These are phyloP conservation scores for Xylaria scruposa DNA, from an alignment of 495 filamentous ascomycete genomes.

Conservation along the genomic window DNA sequence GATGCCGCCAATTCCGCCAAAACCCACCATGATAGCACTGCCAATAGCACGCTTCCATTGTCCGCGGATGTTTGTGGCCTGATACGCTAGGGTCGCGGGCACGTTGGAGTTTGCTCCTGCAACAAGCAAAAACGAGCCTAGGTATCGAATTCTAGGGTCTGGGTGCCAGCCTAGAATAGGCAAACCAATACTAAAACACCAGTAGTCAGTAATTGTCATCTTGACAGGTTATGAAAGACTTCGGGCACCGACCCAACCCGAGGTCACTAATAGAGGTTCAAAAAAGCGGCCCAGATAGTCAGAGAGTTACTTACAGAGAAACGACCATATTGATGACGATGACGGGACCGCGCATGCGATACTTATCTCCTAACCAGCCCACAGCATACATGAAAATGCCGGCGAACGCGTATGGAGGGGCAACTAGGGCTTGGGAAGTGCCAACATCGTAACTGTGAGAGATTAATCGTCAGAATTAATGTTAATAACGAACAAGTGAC, in stretches of 20 bases:
- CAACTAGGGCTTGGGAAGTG: slow-evolving; percentile 63
- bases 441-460: slow-evolving; percentile 54
- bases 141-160: slow-evolving; percentile 58
- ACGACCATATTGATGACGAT: slow-evolving; percentile 58
- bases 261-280: neutral
- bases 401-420: slow-evolving; percentile 65
- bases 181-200: neutral
- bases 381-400: slow-evolving; percentile 61
- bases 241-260: neutral
- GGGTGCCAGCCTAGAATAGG: slow-evolving; percentile 54
- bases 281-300: neutral
- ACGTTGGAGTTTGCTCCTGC: slow-evolving; percentile 64
- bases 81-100: slow-evolving; percentile 59
- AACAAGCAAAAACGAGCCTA: slow-evolving; percentile 65
- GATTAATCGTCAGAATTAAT: too few relatives aligned
- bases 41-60: slow-evolving; percentile 70
- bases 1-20: slow-evolving; percentile 68
- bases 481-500: too few relatives aligned
- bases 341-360: slow-evolving; percentile 61
- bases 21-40: slow-evolving; percentile 61
- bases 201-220: neutral
- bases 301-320: slow-evolving; percentile 29
- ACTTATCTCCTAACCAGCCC: slow-evolving; percentile 61
- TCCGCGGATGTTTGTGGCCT: slow-evolving; percentile 68
- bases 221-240: too few relatives aligned